Base-by-base conservation (phyloP, 2,329 filamentous ascomycete species). In the Metarhizium album region DNA sequence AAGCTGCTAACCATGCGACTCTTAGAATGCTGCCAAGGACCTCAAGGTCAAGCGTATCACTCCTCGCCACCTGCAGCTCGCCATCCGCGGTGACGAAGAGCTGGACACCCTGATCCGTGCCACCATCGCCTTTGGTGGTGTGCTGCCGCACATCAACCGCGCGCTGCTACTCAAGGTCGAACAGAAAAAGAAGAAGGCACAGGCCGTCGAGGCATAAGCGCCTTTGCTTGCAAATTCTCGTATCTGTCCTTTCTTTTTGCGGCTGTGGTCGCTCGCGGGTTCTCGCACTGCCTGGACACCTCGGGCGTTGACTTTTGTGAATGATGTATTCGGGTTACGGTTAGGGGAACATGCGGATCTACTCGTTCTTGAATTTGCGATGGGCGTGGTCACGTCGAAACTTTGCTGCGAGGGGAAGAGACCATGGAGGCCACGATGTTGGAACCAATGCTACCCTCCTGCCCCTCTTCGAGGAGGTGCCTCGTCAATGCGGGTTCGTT, bases 1-100 rank as follows among this genome's bases (percentile, higher is more conserved):
- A n/a, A 33, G 29, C 24, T 16, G 3, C 48, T 50, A 14, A 50
- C 29, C 11, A 42, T 11, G 2, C 13, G 5, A 4, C 18, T 9
- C 35, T 42, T 62, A 85, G 81, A 98, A 98, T 70, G 93, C 93
- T 49, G 93, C 93, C 71, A 97, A 97, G 80, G 93, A 98, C 71
- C 86, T 97, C 67, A 98, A 97, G 75, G 93, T 97, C 75, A 98
- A 97, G 84, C 93, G 93, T 73, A 98, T 98, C 72, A 97, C 91
- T 13, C 93, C 93, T 51, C 90, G 93, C 70, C 93, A 98, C 71
- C 76, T 98, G 58, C 93, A 98, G 72, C 87, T 98, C 56, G 93
- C 93, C 63, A 98, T 98, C 67, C 90, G 93, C 64, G 93, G 93
- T 66, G 93, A 98, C 70, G 93, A 98, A 74, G 93, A 98, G 73